Evolutionary conservation across 805 yeast genomes (phyloP), one percentile per base, ranked within the genome.

Genomic region (Saccharomycopsis fibuligera): DNA sequence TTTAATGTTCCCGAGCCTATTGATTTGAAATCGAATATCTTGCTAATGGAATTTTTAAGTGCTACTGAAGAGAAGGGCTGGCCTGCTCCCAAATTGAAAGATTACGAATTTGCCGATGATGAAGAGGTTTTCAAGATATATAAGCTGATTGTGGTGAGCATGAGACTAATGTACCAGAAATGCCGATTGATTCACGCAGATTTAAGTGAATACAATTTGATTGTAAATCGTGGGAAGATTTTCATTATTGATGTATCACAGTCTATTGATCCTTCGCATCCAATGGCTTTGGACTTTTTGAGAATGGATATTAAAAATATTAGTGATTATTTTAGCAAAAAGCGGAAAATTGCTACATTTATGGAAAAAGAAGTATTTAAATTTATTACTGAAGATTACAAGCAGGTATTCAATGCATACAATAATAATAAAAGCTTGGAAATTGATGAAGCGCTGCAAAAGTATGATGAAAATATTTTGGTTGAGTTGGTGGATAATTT

Each of bases 251-350:
- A 93, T 68, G 99, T 93, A 9, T 90, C 98, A 1, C 99, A 93
- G 64, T 82, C 95, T 35, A 98, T 93, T 22, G 98, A 93, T 64
- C 97, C 96, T 8, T 96, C 89, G 58, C 99, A 93, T 66, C 98
- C 96, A 9, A 88, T 88, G 88, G 85, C 96, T 38, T 72, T 93
- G 56, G 98, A 93, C 63, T 93, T 93, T 62, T 68, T 93, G 52
- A 73, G 99, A 61, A 93, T 93, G 99, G 99, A 93, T 67, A 90
- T 93, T 61, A 93, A 91, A 64, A 93, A 93, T 61, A 86, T 91
- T 22, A 93, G 91, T 60, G 93, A 86, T 58, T 93, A 83, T 63
- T 93, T 93, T 59, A 73, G 74, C 50, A 73, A 81, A 53, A 76
- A 75, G 58, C 80, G 83, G 62, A 81, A 82, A 33, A 86, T 90